These are phyloP conservation scores for Hymenoscyphus scutula DNA, from an alignment of 2,329 filamentous ascomycete genomes.

Conservation along the genomic window DNA sequence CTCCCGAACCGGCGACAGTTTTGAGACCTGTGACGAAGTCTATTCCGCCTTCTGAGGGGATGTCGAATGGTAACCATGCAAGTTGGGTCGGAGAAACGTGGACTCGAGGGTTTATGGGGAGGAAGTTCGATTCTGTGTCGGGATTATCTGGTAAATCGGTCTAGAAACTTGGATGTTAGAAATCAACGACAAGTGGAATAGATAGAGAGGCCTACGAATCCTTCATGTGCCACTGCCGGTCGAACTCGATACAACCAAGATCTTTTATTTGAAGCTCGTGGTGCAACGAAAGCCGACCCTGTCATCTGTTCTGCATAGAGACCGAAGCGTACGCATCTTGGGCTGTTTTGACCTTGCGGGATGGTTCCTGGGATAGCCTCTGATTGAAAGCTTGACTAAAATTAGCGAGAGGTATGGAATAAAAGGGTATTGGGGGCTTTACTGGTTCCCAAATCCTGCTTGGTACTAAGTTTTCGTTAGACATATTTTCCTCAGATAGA, in stretches of 20 bases:
- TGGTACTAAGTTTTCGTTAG: constrained; percentile 45
- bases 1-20: constrained; percentile 49
- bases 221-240: constrained; percentile 43
- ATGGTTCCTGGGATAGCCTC: constrained; percentile 44
- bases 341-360: constrained; percentile 44
- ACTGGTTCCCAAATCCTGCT: constrained; percentile 50
- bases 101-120: constrained; percentile 46
- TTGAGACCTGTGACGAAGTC: constrained; percentile 49
- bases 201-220: constrained; percentile 25
- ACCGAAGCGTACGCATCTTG: constrained; percentile 41
- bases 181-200: constrained; percentile 27
- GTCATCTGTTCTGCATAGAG: constrained; percentile 47
- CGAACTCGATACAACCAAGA: constrained; percentile 45
- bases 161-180: constrained; percentile 32
- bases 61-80: constrained; percentile 48
- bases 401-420: constrained; percentile 1
- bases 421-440: constrained; percentile 39
- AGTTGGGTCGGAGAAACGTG: constrained; percentile 46
- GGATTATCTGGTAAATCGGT: constrained; percentile 35
- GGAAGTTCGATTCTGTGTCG: constrained; percentile 44
- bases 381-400: constrained; percentile 37
- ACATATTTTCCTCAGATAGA: constrained; percentile 5
- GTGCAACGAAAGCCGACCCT: constrained; percentile 44
- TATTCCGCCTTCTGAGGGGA: constrained; percentile 22
- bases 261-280: constrained; percentile 39